A percentile compares a stretch with the other conserved stretches of the same genome.
phyloP scores from a whole-genome alignment of 108 stramenopile genomes.

The Cylindrotheca closterium region DNA sequence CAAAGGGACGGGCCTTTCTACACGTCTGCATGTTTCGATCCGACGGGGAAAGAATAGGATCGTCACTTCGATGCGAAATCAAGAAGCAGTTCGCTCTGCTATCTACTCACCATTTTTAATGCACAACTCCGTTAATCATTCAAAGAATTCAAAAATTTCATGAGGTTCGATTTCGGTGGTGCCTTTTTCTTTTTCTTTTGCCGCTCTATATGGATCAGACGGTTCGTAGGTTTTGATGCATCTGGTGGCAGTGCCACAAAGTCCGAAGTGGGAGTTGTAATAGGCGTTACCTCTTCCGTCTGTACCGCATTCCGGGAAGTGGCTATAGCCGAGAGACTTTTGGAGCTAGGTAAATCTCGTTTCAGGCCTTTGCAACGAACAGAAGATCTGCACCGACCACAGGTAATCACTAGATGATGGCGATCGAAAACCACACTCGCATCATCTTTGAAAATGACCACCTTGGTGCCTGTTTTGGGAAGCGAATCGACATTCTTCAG shows the following conservation, averaged over 20 bases:
- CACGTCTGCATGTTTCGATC: slow-evolving; percentile 31
- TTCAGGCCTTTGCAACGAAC: slow-evolving; percentile 18
- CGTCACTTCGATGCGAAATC: slow-evolving; percentile 26
- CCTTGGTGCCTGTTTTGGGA: neutral
- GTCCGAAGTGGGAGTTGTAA: neutral
- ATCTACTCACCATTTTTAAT: slow-evolving; percentile 8
- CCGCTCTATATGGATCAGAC: neutral
- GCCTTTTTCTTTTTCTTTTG: slow-evolving; percentile 9
- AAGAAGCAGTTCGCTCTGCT: neutral
- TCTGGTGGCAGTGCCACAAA: slow-evolving; percentile 8
- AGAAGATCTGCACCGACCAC: slow-evolving; percentile 23
- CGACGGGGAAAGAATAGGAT: slow-evolving; percentile 38
- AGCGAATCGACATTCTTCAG: neutral
- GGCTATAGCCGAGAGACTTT: neutral
- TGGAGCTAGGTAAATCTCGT: slow-evolving; percentile 3
- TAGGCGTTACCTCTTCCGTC: neutral
- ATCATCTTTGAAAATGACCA: slow-evolving; percentile 9
- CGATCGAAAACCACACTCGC: slow-evolving; percentile 17
- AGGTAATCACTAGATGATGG: slow-evolving; percentile 20
- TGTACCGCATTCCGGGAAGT: neutral
- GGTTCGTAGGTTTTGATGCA: neutral
- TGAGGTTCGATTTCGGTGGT: neutral
- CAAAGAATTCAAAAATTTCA: slow-evolving; percentile 28
- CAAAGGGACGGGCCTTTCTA: slow-evolving; percentile 38
- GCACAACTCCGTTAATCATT: slow-evolving; percentile 5